Percentiles rank a stretch among this genome's conserved stretches.
These are phyloP conservation scores for Mortierella sp. DNA, from an alignment of 371 early-diverging fungal genomes.

Conservation along the genomic window DNA sequence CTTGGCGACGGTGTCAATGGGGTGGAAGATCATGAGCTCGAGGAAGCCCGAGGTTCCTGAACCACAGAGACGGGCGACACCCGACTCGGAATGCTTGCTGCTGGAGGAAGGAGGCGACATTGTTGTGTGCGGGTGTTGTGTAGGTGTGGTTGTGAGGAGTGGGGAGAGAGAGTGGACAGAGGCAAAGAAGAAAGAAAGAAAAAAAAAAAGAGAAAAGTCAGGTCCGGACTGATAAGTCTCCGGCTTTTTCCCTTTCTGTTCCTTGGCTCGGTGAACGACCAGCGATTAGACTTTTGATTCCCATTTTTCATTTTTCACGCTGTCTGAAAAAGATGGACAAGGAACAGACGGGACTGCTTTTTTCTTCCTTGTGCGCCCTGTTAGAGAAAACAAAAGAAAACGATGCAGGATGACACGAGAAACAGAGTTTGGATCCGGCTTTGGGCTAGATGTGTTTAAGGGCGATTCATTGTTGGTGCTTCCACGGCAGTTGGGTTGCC, in stretches of 20 bases:
- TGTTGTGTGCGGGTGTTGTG: slow-evolving; percentile 6
- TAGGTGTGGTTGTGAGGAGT: slow-evolving; percentile 16
- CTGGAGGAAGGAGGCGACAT: slow-evolving; percentile 74
- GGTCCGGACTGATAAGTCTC: slow-evolving; percentile 6
- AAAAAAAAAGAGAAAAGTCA: slow-evolving; percentile 11
- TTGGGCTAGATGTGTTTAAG: not conserved
- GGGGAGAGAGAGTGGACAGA: slow-evolving; percentile 18
- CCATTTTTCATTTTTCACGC: no score
- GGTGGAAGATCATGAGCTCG: slow-evolving; percentile 97
- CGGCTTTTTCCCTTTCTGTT: not conserved
- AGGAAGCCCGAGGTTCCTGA: slow-evolving; percentile 94
- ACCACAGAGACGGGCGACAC: slow-evolving; percentile 89
- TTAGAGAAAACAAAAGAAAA: not conserved
- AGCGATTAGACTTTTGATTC: not conserved
- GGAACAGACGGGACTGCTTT: not conserved
- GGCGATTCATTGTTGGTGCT: not conserved
- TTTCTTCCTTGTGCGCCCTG: not conserved
- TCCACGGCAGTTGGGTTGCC: not conserved
- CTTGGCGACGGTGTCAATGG: slow-evolving; percentile 98
- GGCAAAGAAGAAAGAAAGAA: slow-evolving; percentile 20
- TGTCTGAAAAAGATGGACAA: not conserved
- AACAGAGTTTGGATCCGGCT: not conserved
- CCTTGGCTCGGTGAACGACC: not conserved
- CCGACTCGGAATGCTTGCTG: slow-evolving; percentile 83
- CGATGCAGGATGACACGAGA: not conserved